Evolutionary conservation across 306 rosid genomes (phyloP).

Genomic region (Urtica urens): DNA sequence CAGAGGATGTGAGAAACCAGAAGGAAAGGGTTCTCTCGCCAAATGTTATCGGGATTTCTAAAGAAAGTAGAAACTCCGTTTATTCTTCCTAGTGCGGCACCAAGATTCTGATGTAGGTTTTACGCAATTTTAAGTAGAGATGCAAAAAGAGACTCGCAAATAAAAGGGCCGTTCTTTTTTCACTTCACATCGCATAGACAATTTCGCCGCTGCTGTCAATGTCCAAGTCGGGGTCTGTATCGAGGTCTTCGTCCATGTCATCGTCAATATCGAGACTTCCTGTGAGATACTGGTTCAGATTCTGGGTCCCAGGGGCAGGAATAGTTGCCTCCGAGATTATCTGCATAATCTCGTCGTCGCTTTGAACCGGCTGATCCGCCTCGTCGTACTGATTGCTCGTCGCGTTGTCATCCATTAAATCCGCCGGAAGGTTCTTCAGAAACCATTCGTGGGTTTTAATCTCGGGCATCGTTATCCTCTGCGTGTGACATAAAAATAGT

Average conservation of each 20-base stretch:
- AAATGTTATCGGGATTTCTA: no score
- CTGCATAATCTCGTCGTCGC: slow-evolving; percentile 79
- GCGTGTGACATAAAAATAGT: slow-evolving; percentile 14
- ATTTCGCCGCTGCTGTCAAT: slow-evolving; percentile 87
- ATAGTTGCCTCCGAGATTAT: slow-evolving; percentile 72
- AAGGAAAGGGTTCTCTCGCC: no score
- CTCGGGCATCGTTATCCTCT: slow-evolving; percentile 88
- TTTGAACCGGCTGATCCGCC: slow-evolving; percentile 85
- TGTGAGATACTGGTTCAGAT: slow-evolving; percentile 57
- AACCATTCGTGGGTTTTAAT: slow-evolving; percentile 90
- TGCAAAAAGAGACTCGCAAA: slow-evolving; percentile 3
- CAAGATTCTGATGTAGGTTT: no score
- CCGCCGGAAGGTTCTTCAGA: slow-evolving; percentile 77
- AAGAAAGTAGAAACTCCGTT: no score
- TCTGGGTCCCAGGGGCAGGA: slow-evolving; percentile 63
- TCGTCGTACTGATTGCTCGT: slow-evolving; percentile 50
- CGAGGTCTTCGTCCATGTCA: slow-evolving; percentile 87
- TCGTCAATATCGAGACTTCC: slow-evolving; percentile 83
- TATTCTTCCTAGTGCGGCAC: no score
- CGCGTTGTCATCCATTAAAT: slow-evolving; percentile 52
- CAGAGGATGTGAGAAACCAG: no score
- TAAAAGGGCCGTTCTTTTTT: slow-evolving; percentile 1
- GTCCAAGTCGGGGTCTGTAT: slow-evolving; percentile 75
- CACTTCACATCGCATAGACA: slow-evolving; percentile 67
- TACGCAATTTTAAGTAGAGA: no score